These are phyloP conservation scores for Dioscorea alata DNA, from an alignment of 106 monocot species.

Conservation along the genomic window DNA sequence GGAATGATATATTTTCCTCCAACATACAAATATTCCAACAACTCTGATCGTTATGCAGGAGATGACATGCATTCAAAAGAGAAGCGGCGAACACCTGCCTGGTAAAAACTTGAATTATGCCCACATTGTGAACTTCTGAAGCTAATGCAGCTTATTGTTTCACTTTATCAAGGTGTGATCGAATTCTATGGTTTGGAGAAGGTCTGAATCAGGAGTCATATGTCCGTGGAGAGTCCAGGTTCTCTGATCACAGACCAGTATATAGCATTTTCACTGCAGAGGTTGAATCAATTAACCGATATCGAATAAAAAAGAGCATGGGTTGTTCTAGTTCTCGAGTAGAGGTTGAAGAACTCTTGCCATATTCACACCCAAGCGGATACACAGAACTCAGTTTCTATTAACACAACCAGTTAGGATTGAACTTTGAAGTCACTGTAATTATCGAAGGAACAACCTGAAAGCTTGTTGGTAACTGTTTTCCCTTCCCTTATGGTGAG, in stretches of 20 bases:
- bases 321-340: conserved; percentile 40
- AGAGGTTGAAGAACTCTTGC: conserved; percentile 65
- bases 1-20: conserved; percentile 54
- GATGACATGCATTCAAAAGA: conserved; percentile 38
- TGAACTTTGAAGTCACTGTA: no score
- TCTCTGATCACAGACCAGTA: conserved; percentile 66
- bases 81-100: conserved; percentile 42
- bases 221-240: conserved; percentile 51
- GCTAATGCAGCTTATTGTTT: background rate
- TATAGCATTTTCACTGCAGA: conserved; percentile 53
- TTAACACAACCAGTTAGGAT: background rate
- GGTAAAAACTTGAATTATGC: conserved; percentile 11
- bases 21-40: conserved; percentile 44
- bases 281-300: conserved; percentile 43
- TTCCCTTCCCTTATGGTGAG: background rate
- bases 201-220: conserved; percentile 60
- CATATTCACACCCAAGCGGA: conserved; percentile 25
- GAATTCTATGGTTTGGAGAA: conserved; percentile 61
- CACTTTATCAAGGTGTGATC: conserved; percentile 44
- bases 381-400: conserved; percentile 38
- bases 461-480: background rate
- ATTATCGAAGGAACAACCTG: background rate
- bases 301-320: conserved; percentile 29
- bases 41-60: conserved; percentile 45
- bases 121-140: background rate